phyloP scores from a whole-genome alignment of 495 filamentous ascomycete genomes.

The Cercophora samala region DNA sequence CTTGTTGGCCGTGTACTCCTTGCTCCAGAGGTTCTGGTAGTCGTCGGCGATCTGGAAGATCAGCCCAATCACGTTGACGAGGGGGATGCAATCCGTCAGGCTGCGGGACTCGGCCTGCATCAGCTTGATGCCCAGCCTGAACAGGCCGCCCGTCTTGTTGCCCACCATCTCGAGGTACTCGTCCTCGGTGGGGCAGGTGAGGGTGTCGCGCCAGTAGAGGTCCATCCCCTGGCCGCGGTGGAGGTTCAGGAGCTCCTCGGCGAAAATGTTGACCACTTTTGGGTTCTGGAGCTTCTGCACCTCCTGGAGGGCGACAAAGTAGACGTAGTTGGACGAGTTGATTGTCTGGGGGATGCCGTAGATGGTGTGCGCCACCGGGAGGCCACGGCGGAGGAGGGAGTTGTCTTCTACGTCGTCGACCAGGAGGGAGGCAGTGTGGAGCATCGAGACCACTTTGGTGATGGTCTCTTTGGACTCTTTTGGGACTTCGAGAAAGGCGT shows the following conservation, averaged over 20 bases:
- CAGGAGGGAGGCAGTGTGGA: slow-evolving; percentile 89
- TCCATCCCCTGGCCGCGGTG: slow-evolving; percentile 98
- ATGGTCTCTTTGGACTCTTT: slow-evolving; percentile 72
- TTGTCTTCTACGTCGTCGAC: slow-evolving; percentile 91
- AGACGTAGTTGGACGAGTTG: slow-evolving; percentile 95
- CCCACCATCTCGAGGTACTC: slow-evolving; percentile 98
- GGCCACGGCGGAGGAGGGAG: slow-evolving; percentile 77
- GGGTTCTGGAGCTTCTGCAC: slow-evolving; percentile 73
- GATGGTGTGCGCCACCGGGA: slow-evolving; percentile 90
- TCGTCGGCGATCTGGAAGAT: slow-evolving; percentile 98
- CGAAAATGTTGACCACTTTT: slow-evolving; percentile 69
- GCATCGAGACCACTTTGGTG: slow-evolving; percentile 83
- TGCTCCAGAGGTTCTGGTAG: slow-evolving; percentile 79
- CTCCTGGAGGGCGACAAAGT: slow-evolving; percentile 85
- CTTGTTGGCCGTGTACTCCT: slow-evolving; percentile 79
- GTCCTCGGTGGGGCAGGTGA: slow-evolving; percentile 90
- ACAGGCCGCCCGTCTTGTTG: slow-evolving; percentile 96
- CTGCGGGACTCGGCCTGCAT: slow-evolving; percentile 86
- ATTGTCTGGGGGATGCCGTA: slow-evolving; percentile 96
- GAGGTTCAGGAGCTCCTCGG: slow-evolving; percentile 86
- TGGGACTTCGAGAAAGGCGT: slow-evolving; percentile 85
- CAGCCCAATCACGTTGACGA: slow-evolving; percentile 87
- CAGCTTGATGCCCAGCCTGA: slow-evolving; percentile 87
- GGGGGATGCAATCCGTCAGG: slow-evolving; percentile 68
- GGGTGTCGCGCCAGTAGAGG: slow-evolving; percentile 91